phyloP scores from a whole-genome alignment of 2,329 filamentous ascomycete species.

The Phialophora macrospora region DNA sequence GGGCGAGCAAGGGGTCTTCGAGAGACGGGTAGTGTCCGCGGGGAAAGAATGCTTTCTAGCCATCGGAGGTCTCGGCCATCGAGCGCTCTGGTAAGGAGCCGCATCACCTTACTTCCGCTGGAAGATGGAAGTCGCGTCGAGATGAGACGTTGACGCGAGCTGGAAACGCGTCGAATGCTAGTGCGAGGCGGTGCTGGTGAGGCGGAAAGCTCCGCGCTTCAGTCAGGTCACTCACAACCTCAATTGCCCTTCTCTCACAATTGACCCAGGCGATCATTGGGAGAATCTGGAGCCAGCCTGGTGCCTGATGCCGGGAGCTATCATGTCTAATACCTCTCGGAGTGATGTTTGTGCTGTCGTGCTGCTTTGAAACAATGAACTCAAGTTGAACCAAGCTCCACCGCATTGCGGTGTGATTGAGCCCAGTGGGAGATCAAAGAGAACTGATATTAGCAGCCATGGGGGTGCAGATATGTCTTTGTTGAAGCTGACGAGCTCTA shows the following conservation, averaged over 20 bases:
- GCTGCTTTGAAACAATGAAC: not conserved
- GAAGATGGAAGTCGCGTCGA: not conserved
- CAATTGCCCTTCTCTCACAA: not conserved
- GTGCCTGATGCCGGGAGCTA: not conserved
- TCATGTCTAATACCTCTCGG: not conserved
- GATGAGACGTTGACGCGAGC: conserved; percentile 2
- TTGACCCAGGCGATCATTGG: not conserved
- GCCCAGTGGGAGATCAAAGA: not conserved
- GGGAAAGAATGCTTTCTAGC: conserved; percentile 21
- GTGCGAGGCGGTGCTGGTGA: not conserved
- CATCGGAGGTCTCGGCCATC: conserved; percentile 26
- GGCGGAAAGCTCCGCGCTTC: not conserved
- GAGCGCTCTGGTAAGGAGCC: conserved; percentile 17
- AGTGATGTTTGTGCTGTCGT: not conserved
- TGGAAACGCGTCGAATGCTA: conserved; percentile 12
- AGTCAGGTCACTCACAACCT: not conserved
- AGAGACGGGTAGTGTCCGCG: not conserved
- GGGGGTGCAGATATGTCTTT: not conserved
- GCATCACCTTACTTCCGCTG: conserved; percentile 16
- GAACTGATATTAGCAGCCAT: not conserved
- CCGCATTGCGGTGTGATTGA: not conserved
- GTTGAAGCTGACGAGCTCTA: not conserved
- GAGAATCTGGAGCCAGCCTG: not conserved
- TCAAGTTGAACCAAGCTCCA: not conserved
- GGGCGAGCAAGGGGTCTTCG: not conserved